These are phyloP conservation scores for Trifolium pratense DNA, from an alignment of 306 rosid genomes.

Conservation along the genomic window DNA sequence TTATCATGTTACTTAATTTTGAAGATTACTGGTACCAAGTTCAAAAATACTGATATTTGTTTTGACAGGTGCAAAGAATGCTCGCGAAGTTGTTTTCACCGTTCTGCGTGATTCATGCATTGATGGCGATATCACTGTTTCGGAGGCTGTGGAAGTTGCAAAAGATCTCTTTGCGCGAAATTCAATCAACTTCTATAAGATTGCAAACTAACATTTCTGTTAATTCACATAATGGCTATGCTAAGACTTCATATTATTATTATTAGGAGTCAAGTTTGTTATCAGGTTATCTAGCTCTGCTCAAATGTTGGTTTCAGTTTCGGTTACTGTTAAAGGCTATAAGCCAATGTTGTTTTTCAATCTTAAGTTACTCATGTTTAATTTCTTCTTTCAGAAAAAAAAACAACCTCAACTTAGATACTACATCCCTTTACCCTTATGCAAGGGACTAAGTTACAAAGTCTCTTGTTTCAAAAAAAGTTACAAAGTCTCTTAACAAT, in stretches of 20 bases:
- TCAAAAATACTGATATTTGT: background rate
- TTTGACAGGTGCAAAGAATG: slow-evolving; percentile 76
- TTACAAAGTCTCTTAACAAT: no score
- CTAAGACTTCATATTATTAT: background rate
- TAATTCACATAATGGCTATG: slow-evolving; percentile 36
- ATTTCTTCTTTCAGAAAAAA: background rate
- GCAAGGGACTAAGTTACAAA: no score
- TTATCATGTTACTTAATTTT: slow-evolving; percentile 1
- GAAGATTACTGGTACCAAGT: background rate
- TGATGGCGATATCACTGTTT: slow-evolving; percentile 79
- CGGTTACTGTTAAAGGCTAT: background rate
- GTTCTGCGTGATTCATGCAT: slow-evolving; percentile 75
- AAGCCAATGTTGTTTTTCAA: background rate
- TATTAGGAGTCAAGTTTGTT: background rate
- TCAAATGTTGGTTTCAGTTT: slow-evolving; percentile 3
- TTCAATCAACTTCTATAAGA: slow-evolving; percentile 74
- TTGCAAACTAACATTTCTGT: slow-evolving; percentile 36
- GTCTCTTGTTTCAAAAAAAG: no score
- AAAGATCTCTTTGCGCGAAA: slow-evolving; percentile 75
- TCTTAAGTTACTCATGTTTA: background rate
- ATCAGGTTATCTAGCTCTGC: background rate
- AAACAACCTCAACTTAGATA: no score
- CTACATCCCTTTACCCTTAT: no score
- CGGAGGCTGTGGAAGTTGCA: slow-evolving; percentile 79
- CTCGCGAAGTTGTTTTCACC: slow-evolving; percentile 77